phyloP scores from a whole-genome alignment of 768 basidiomycete species.

The Tricholoma matsutake region DNA sequence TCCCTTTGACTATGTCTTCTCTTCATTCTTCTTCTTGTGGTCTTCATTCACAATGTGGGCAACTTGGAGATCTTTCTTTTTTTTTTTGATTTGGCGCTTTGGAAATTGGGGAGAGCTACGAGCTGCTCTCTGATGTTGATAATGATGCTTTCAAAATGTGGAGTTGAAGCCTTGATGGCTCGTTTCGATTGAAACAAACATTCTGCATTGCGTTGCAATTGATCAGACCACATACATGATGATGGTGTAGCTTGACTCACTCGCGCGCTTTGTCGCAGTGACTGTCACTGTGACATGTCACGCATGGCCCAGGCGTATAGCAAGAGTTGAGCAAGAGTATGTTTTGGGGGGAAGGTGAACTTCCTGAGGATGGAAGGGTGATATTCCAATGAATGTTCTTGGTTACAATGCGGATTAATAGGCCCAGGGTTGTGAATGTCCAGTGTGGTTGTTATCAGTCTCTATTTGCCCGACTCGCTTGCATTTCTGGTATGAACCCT shows the following conservation, averaged over 20 bases:
- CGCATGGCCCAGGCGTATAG: slow-evolving; percentile 5
- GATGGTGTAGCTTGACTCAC: slow-evolving; percentile 1
- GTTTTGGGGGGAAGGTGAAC: neutral
- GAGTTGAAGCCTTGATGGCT: neutral
- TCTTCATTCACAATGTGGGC: neutral
- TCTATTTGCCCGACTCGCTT: neutral
- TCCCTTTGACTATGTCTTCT: neutral
- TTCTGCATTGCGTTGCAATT: neutral
- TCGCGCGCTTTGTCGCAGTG: neutral
- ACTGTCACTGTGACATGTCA: neutral
- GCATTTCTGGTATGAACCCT: neutral
- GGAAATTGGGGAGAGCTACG: neutral
- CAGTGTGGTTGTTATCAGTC: neutral
- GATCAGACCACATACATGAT: neutral
- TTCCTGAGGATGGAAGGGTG: neutral
- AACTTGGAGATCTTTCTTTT: neutral
- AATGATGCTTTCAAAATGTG: neutral
- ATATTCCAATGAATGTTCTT: too few species aligned
- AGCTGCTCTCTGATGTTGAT: neutral
- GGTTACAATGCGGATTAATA: too few species aligned
- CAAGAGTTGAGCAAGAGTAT: too few species aligned
- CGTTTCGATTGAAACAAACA: neutral
- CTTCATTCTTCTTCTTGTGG: neutral
- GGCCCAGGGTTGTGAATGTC: too few species aligned
- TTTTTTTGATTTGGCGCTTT: neutral